Base-by-base conservation (phyloP, 805 yeast species). In the Kuraishia cidri region DNA sequence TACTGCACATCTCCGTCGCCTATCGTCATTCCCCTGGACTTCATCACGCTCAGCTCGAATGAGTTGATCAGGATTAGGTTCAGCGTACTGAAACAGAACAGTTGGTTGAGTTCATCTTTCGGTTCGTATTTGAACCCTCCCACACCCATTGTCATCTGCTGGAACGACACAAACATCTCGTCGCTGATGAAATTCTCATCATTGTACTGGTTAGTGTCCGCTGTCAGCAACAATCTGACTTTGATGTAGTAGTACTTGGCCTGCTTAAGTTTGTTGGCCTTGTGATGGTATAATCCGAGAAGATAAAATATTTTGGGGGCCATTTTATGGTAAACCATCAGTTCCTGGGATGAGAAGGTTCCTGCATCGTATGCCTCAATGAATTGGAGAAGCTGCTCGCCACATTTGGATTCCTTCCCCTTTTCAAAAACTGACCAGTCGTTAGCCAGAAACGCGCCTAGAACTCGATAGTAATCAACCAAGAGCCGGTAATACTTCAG, bases 211-310 rank as follows among this genome's bases (percentile, higher is more conserved):
- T 40, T 44, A 3, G 33, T 10, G 6, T 21, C 18, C 1, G 45
- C 34, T 5, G 51, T 43, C 23, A 34, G 38, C n/a, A 48, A 29
- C 29, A 41, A 43, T 17, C 62, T 45, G 5, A 62, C 57, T 34
- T 58, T 56, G 23, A 47, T 34, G 38, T 58, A 65, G 37, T 64
- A 64, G 35, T 55, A 57, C 33, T 62, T 57, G 2, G 75, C 62
- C 1, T 54, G 46, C 13, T 47, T 45, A 4, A 59, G 34, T 14
- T 64, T 54, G 4, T 66, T 64, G 8, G 45, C 41, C 11, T 47
- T 37, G 31, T 69, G 75, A 37, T 54, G 50, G 32, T 56, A 53
- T 3, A 59, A 29, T 2, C 62, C 76, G 30, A 60, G 55, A 13
- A 69, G 37, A 37, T 62, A 66, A 19, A 54, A 55, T 4, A 66